Percentiles rank a stretch among this genome's conserved stretches.
These are phyloP conservation scores for Pythium apleroticum DNA, from an alignment of 352 stramenopile species.

Conservation along the genomic window DNA sequence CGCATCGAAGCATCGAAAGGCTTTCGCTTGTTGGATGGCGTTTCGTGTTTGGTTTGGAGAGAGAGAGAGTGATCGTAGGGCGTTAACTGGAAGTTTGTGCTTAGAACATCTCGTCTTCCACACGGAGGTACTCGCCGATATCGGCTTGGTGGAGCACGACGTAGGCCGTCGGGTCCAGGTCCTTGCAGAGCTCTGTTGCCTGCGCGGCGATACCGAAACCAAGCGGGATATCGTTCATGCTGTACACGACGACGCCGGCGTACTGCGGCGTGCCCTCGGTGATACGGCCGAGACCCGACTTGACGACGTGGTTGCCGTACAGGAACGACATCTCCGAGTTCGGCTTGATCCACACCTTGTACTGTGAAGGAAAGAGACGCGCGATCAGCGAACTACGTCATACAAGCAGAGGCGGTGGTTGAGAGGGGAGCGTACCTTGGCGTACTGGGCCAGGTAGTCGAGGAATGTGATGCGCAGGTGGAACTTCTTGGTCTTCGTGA, in stretches of 20 bases:
- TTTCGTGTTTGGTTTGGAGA: not conserved
- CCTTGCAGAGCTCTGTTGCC: conserved; percentile 93
- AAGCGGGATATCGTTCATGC: conserved; percentile 97
- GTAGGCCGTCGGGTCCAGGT: conserved; percentile 95
- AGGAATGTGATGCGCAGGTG: conserved; percentile 98
- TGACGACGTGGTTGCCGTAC: conserved; percentile 99
- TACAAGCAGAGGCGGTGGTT: not conserved
- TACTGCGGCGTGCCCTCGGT: conserved; percentile 98
- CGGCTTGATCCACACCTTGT: conserved; percentile 99
- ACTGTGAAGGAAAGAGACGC: conserved; percentile 40
- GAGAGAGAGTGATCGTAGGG: not conserved
- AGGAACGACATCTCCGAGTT: conserved; percentile 99
- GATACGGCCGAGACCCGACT: conserved; percentile 97
- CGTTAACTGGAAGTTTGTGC: not conserved
- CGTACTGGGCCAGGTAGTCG: conserved; percentile 98
- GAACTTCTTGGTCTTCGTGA: conserved; percentile 99
- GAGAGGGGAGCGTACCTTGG: conserved; percentile 69
- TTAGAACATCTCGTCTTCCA: conserved; percentile 98
- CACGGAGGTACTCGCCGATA: conserved; percentile 98
- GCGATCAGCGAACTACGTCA: not conserved
- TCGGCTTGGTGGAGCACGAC: conserved; percentile 99
- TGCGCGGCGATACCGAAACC: conserved; percentile 98
- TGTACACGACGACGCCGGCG: conserved; percentile 98
- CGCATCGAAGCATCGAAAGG: not conserved
- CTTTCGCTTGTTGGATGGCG: conserved; percentile 1